Evolutionary conservation across 1,284 basidiomycete genomes (phyloP), one percentile per base, ranked within the genome.

Genomic region (Sanghuangporus weigelae): DNA sequence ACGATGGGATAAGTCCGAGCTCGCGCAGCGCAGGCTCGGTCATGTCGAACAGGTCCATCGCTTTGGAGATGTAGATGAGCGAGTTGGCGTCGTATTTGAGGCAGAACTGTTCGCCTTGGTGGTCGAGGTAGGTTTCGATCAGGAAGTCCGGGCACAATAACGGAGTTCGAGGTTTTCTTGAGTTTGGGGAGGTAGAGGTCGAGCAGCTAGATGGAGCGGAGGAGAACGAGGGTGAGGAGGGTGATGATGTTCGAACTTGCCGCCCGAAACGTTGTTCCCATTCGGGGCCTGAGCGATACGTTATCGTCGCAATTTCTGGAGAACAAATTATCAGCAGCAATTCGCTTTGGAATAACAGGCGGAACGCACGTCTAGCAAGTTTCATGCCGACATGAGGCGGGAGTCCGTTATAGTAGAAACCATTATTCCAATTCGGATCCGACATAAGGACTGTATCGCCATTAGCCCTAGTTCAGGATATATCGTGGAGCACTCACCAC

Each of bases 41-140:
- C 86, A 99, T 90, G 77, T 98, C 96, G 75, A 99, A 99, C 1
- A 99, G 82, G 75, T 99, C 96, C 96, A 99, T 99, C 19, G 97
- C 96, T 78, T 99, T 99, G 21, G 92, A 95, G 67, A 98, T 87
- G 79, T 99, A 99, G 71, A 99, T 95, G 74, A 99, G 88, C 2
- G 95, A 97, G 78, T 99, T 99, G 65, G 97, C 96, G 74, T 99
- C 96, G 76, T 99, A 99, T 74, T 98, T 99, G 64, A 98, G 81
- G 74, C 96, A 99, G 79, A 99, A 99, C 71, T 95, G 87, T 77
- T 96, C 94, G 63, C 93, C 94, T 85, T 98, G 96, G 75, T 98
- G 95, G 74, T 99, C 97, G 63, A 99, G 86, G 73, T 99, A 99
- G 0, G 96, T 98, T 77, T 99, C 97, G 70, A 99, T 99, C 58